Evolutionary conservation across 208 protist genomes (phyloP).

Genomic region (Crithidia brevicula): DNA sequence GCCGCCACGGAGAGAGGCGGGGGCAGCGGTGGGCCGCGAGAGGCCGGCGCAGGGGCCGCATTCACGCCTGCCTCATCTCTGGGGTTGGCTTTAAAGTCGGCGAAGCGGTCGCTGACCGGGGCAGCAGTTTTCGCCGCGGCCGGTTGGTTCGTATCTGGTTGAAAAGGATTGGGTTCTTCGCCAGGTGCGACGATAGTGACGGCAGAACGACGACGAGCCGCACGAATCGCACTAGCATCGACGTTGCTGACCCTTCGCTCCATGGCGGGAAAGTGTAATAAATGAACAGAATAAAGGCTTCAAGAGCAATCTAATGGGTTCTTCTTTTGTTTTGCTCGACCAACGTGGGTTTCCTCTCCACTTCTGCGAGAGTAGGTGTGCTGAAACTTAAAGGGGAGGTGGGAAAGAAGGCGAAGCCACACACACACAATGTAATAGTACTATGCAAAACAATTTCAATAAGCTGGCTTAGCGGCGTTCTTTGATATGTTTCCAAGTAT

Average conservation of each 20-base stretch:
- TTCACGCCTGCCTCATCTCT: not conserved
- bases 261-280: too few relatives aligned
- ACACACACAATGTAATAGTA: too few relatives aligned
- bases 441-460: too few relatives aligned
- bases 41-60: not conserved
- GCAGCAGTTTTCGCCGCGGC: not conserved
- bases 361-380: too few relatives aligned
- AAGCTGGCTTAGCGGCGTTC: too few relatives aligned
- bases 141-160: not conserved
- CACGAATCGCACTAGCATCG: not conserved
- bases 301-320: too few relatives aligned
- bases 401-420: too few relatives aligned
- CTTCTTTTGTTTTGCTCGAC: too few relatives aligned
- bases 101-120: slow-evolving; percentile 15
- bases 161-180: slow-evolving; percentile 11
- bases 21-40: not conserved
- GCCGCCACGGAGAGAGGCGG: not conserved
- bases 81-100: slow-evolving; percentile 37
- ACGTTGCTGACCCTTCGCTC: slow-evolving; percentile 2
- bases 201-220: slow-evolving; percentile 16
- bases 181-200: slow-evolving; percentile 27
- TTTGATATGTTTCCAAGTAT: too few relatives aligned
- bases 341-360: too few relatives aligned
- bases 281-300: too few relatives aligned
- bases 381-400: too few relatives aligned